These are phyloP conservation scores for Trypanosoma cruzi DNA, from an alignment of 208 protist genomes.

Conservation along the genomic window DNA sequence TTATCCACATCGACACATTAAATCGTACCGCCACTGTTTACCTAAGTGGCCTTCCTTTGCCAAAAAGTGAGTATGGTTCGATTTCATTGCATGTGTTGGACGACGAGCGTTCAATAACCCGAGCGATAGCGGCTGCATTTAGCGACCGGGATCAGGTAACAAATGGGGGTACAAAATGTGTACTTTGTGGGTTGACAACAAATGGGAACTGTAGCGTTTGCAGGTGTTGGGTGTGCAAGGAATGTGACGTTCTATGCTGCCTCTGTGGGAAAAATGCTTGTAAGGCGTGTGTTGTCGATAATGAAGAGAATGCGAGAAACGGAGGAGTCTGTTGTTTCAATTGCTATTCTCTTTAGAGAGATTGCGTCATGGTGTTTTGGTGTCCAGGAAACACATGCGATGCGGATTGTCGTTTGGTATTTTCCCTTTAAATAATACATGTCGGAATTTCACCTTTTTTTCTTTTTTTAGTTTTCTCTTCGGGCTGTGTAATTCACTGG, in stretches of 20 bases:
- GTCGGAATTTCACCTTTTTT: too few species aligned
- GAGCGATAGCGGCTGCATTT: conserved; percentile 1
- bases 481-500: too few species aligned
- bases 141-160: neutral
- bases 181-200: conserved; percentile 24
- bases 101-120: neutral
- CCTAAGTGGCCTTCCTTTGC: conserved; percentile 24
- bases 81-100: conserved; percentile 12
- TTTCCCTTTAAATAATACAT: too few species aligned
- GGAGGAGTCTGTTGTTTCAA: conserved; percentile 11
- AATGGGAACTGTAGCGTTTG: conserved; percentile 30
- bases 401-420: too few species aligned
- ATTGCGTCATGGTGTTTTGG: too few species aligned
- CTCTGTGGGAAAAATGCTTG: conserved; percentile 35
- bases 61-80: conserved; percentile 13
- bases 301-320: neutral
- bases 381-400: too few species aligned
- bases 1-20: conserved; percentile 13
- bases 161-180: conserved; percentile 17
- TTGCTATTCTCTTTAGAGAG: conserved; percentile 6
- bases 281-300: conserved; percentile 35
- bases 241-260: conserved; percentile 34
- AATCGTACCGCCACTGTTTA: conserved; percentile 2
- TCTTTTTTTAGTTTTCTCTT: too few species aligned
- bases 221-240: conserved; percentile 34